These are phyloP conservation scores for Hortaea sp. DNA, from an alignment of 2,329 filamentous ascomycete genomes.

Conservation along the genomic window DNA sequence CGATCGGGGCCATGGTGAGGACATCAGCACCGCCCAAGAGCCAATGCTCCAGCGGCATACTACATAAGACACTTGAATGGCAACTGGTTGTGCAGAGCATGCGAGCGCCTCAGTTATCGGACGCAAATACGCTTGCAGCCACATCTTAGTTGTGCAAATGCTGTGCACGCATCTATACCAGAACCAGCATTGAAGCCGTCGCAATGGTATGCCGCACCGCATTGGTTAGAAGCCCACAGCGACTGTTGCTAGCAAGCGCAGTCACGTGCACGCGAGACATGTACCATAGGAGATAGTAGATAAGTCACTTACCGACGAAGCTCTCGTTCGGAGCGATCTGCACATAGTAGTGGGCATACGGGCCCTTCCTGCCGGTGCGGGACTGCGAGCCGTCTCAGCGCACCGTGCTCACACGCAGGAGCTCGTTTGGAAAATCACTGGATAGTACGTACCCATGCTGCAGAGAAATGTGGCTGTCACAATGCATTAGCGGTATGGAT, in stretches of 20 bases:
- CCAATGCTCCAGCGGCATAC: no score
- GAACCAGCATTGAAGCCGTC: no score
- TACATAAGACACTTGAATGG: no score
- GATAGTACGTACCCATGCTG: constrained; percentile 5
- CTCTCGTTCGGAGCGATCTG: constrained; percentile 62
- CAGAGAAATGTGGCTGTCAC: constrained; percentile 3
- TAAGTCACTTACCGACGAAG: constrained; percentile 55
- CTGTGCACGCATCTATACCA: no score
- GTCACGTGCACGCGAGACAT: neutral
- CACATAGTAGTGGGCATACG: constrained; percentile 81
- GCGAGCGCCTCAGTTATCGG: no score
- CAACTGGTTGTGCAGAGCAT: no score
- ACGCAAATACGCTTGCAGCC: no score
- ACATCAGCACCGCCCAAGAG: no score
- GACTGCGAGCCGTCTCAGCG: constrained; percentile 36
- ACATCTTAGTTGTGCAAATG: no score
- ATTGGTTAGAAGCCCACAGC: no score
- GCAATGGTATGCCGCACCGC: no score
- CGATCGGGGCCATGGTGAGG: no score
- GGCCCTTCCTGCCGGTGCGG: constrained; percentile 75
- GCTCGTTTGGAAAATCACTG: neutral
- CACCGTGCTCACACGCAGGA: neutral
- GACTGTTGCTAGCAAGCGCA: neutral
- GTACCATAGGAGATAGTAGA: neutral
- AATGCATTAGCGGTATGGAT: constrained; percentile 1